Base-by-base conservation (phyloP, 345 rosid genomes). In the Carallia pectinifolia region DNA sequence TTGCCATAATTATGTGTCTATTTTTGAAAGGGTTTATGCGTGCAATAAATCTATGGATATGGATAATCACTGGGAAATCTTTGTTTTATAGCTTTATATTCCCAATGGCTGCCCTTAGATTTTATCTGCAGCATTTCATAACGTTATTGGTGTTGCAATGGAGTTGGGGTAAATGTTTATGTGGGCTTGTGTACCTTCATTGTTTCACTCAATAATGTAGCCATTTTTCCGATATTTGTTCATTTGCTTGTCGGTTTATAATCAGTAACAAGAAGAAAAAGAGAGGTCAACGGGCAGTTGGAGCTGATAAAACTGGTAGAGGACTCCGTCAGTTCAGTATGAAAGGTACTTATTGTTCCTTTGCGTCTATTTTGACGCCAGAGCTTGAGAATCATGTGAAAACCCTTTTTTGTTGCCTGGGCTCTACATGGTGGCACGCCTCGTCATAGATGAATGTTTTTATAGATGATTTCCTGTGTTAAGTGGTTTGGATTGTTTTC, bases 241-340 rank as follows among this genome's bases (percentile, higher is more conserved):
- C 34, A 29, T 58, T 7, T 15, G 47, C 27, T 65, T 12, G 5
- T 38, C 10, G 27, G 53, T 2, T 58, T 60, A 36, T 69, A 64
- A 69, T 36, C 82, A 89, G 92, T 73, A 83, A 78, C 72, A 92
- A 85, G 87, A 92, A 87, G 93, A 96, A 92, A 73, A 92, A 88
- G 87, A 89, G 84, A 64, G 96, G 90, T 66, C 99, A 92, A 74
- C 86, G 99, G 53, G 92, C 90, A 19, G 79, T 78, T 72, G 96
- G 93, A 61, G 90, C 93, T 61, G 99, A 96, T 83, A 96, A 96
- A 83, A 90, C 78, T 73, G 98, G 98, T 13, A 87, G 98, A 88
- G 99, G 99, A 55, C 93, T 96, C 39, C 99, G 99, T 48, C 99
- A 96, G 66, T 96, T 96, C 80, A 96, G 99, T 85, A 87, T 96